A percentile compares a stretch with the other conserved stretches of the same genome.
Conservation (phyloP, 2,329 filamentous ascomycete species). For the Stachybotrys chlorohalonatus region DNA sequence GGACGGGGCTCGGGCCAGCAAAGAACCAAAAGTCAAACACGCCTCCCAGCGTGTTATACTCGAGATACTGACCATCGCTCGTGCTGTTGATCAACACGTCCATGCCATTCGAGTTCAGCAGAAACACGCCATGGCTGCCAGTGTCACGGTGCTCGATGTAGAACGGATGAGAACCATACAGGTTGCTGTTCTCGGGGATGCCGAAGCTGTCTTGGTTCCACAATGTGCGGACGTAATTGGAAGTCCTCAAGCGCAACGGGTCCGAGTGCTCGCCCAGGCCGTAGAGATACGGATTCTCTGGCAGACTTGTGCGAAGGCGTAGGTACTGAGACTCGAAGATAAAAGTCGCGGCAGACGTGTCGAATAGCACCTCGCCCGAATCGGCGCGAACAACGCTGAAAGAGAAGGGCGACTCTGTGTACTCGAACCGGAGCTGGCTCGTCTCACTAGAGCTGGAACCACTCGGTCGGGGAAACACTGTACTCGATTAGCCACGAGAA, state of each 20-base stretch:
- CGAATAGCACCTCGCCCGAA: conserved; percentile 50
- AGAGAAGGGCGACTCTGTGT: conserved; percentile 48
- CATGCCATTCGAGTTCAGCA: conserved; percentile 68
- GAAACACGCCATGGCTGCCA: conserved; percentile 57
- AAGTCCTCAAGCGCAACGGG: conserved; percentile 57
- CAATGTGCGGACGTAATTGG: conserved; percentile 51
- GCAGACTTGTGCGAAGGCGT: conserved; percentile 60
- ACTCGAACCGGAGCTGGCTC: conserved; percentile 38
- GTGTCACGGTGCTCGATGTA: conserved; percentile 61
- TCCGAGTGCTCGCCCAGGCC: conserved; percentile 74
- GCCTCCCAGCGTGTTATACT: conserved; percentile 74
- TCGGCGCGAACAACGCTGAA: conserved; percentile 46
- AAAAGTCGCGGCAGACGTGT: conserved; percentile 56
- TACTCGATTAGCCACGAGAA: neutral
- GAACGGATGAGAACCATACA: conserved; percentile 68
- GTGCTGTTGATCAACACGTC: conserved; percentile 62
- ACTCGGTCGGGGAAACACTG: conserved; percentile 48
- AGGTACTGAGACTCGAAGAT: conserved; percentile 75
- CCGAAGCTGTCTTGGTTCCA: conserved; percentile 48
- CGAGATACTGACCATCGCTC: conserved; percentile 56
- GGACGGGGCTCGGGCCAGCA: conserved; percentile 58
- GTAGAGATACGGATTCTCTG: conserved; percentile 61
- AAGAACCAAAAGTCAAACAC: conserved; percentile 75
- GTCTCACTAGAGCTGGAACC: conserved; percentile 9
- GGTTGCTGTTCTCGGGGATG: conserved; percentile 51